Conservation (phyloP, 768 basidiomycete genomes). For the Amanita fuliginea region DNA sequence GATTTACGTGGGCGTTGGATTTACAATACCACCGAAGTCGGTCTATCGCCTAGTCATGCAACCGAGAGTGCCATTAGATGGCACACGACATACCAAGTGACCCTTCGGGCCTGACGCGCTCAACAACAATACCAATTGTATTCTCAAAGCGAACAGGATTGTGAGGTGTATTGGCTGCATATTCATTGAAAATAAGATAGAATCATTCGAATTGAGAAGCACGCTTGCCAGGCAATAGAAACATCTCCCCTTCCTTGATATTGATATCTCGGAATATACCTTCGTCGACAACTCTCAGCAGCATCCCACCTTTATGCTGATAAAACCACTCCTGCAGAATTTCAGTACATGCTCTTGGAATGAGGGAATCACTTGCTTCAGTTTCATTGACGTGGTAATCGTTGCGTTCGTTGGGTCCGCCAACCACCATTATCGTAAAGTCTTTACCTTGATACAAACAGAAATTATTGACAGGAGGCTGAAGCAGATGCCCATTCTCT, state of each 20-base stretch:
- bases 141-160: conserved; percentile 87
- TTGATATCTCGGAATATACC: conserved; percentile 72
- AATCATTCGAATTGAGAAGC: not conserved
- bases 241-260: conserved; percentile 96
- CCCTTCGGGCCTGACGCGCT: conserved; percentile 67
- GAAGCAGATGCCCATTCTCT: conserved; percentile 68
- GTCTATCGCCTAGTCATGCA: conserved; percentile 33
- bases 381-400: conserved; percentile 97
- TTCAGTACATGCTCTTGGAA: not conserved
- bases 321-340: conserved; percentile 89
- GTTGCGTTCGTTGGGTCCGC: conserved; percentile 89
- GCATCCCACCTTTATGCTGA: conserved; percentile 91
- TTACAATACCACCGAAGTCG: conserved; percentile 90
- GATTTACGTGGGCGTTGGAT: conserved; percentile 37
- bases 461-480: conserved; percentile 91
- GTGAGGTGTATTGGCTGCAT: conserved; percentile 85
- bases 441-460: conserved; percentile 76
- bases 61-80: not conserved
- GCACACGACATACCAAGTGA: conserved; percentile 49
- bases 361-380: conserved; percentile 38
- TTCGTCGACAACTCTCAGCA: conserved; percentile 77
- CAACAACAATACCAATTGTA: conserved; percentile 87
- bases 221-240: conserved; percentile 73
- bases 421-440: conserved; percentile 92
- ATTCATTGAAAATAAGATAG: not conserved